Evolutionary conservation across 2,329 filamentous ascomycete genomes (phyloP), one percentile per base, ranked within the genome.

Genomic region (Neocatenulostroma microsporum): DNA sequence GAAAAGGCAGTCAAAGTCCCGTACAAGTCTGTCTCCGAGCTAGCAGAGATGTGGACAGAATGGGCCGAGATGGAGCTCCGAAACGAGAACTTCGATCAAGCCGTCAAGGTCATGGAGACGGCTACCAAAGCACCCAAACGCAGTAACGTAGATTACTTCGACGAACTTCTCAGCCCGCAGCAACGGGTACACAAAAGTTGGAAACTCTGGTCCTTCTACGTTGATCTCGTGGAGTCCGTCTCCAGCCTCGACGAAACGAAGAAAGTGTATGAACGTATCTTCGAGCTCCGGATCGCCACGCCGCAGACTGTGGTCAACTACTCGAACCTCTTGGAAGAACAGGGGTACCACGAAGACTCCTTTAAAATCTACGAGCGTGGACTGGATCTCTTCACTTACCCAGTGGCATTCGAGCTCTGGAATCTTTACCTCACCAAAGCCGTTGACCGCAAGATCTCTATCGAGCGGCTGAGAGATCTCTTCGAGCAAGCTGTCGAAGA

Each of bases 181-280:
- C 91, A 96, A 66, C 78, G 93, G 45, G 84, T 98, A 3, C 91
- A 98, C 67, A 98, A 98, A 70, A 94, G 86, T 58, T 98, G 91
- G 91, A 98, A 96, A 61, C 67, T 98, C 9, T 98, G 91, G 91
- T 94, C 87, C 63, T 98, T 98, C 68, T 98, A 98, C 53, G 88
- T 98, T 26, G 91, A 98, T 59, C 75, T 98, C 2, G 88, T 98
- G 3, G 91, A 98, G 61, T 94, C 87, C 60, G 88, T 95, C 21
- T 82, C 84, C 43, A 85, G 83, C 0, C 64, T 98, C 12, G 87
- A 94, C 15, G 89, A 96, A 62, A 95, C 89, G 0, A 84, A 79
- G 59, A 89, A 86, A 59, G 81, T 96, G 2, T 98, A 98, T 62
- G 91, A 98, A 60, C 76, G 91, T 38, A 96, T 98, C 53, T 98